A percentile compares a stretch with the other conserved stretches of the same genome.
phyloP scores from a whole-genome alignment of 2,329 filamentous ascomycete genomes.

The Akanthomyces lecanii region DNA sequence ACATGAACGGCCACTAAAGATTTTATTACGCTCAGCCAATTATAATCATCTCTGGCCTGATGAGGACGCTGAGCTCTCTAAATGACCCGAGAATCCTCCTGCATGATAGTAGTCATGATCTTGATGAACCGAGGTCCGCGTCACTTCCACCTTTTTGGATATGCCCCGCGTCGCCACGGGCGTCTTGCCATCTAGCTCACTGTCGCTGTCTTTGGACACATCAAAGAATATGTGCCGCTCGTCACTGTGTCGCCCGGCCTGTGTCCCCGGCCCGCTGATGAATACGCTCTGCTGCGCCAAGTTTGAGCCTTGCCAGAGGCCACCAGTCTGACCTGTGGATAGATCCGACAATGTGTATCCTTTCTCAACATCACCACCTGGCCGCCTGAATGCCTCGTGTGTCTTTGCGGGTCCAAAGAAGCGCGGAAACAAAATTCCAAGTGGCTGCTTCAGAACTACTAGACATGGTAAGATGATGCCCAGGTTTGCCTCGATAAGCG shows the following conservation, averaged over 20 bases:
- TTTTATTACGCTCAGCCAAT: too few species aligned
- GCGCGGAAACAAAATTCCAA: constrained; percentile 20
- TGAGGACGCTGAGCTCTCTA: background rate
- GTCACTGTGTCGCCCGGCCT: background rate
- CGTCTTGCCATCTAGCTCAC: background rate
- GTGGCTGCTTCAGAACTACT: constrained; percentile 24
- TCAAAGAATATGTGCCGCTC: constrained; percentile 4
- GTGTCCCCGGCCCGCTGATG: constrained; percentile 10
- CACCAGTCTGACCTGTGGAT: background rate
- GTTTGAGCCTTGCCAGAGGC: constrained; percentile 11
- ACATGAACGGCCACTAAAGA: too few species aligned
- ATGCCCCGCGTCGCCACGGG: background rate
- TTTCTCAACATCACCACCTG: background rate
- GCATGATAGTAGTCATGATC: background rate
- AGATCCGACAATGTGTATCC: background rate
- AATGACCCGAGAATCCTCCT: background rate
- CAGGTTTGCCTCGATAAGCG: constrained; percentile 34
- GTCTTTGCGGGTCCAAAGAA: constrained; percentile 20
- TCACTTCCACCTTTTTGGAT: constrained; percentile 11
- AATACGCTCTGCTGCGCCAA: constrained; percentile 13
- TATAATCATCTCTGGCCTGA: too few species aligned
- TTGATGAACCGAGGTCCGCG: constrained; percentile 13
- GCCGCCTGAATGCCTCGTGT: background rate
- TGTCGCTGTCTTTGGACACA: constrained; percentile 3
- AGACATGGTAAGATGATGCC: constrained; percentile 37